A percentile compares a stretch with the other conserved stretches of the same genome.
phyloP scores from a whole-genome alignment of 2,329 filamentous ascomycete genomes.

The Paracoccidioides brasiliensis region DNA sequence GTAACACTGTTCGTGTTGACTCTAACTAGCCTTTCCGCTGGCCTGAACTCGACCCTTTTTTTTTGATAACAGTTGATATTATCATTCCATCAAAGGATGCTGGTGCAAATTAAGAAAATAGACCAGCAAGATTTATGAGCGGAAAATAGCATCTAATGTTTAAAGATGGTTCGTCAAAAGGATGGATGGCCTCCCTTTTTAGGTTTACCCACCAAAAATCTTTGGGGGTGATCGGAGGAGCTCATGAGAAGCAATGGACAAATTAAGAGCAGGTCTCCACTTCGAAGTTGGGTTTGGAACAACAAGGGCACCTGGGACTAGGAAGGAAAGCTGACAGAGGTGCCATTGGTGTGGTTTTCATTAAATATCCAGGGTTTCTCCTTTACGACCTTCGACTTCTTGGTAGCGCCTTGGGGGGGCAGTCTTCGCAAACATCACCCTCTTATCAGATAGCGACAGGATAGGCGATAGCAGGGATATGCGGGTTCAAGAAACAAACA shows the following conservation, averaged over 20 bases:
- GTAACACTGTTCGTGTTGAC: background rate
- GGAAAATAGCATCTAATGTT: background rate
- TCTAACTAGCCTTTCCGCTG: background rate
- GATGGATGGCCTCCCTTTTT: background rate
- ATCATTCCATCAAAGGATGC: background rate
- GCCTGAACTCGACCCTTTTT: background rate
- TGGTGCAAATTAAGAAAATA: background rate
- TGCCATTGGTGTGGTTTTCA: background rate
- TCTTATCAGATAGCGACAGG: background rate
- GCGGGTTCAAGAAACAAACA: background rate
- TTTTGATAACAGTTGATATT: background rate
- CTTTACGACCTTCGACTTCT: background rate
- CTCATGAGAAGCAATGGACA: background rate
- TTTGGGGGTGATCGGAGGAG: background rate
- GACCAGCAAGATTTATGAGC: background rate
- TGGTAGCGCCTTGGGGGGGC: background rate
- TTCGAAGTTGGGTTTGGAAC: background rate
- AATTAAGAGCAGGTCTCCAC: background rate
- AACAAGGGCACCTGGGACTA: no score
- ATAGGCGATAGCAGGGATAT: background rate
- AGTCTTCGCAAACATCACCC: no score
- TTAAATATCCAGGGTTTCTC: background rate
- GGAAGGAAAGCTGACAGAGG: background rate
- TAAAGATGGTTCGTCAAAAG: background rate
- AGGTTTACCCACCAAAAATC: background rate